Percentiles rank a stretch among this genome's conserved stretches.
phyloP scores from a whole-genome alignment of 352 stramenopile species.

The Globisporangium cylindrosporum region DNA sequence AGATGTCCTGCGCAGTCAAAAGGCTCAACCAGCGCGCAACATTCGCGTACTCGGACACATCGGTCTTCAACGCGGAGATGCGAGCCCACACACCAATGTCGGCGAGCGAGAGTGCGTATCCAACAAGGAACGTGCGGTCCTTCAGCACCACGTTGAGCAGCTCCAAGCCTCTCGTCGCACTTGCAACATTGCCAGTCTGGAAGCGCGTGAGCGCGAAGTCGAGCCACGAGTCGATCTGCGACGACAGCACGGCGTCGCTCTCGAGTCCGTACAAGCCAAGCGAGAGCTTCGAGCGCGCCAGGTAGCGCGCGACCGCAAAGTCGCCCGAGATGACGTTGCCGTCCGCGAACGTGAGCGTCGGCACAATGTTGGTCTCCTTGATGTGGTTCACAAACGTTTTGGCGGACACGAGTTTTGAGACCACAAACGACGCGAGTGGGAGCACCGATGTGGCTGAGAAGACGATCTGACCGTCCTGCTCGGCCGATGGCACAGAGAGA shows the following conservation, averaged over 20 bases:
- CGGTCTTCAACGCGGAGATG: slow-evolving; percentile 45
- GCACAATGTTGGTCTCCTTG: slow-evolving; percentile 46
- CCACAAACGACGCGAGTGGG: slow-evolving; percentile 61
- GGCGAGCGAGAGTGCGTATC: slow-evolving; percentile 91
- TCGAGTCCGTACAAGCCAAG: slow-evolving; percentile 57
- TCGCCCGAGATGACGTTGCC: slow-evolving; percentile 72
- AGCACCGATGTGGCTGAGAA: slow-evolving; percentile 57
- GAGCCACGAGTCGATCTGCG: slow-evolving; percentile 91
- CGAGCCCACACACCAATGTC: slow-evolving; percentile 94
- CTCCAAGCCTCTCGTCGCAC: slow-evolving; percentile 44
- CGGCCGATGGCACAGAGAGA: slow-evolving; percentile 37
- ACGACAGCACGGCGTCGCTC: slow-evolving; percentile 44
- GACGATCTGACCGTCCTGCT: slow-evolving; percentile 56
- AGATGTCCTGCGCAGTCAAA: slow-evolving; percentile 58
- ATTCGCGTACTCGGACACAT: slow-evolving; percentile 53
- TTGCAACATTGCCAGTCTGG: slow-evolving; percentile 22
- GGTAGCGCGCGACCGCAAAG: slow-evolving; percentile 73
- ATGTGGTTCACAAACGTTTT: slow-evolving; percentile 55
- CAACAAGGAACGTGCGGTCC: slow-evolving; percentile 93
- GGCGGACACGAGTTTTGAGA: slow-evolving; percentile 45
- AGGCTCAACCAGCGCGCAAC: slow-evolving; percentile 75
- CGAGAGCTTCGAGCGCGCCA: slow-evolving; percentile 38
- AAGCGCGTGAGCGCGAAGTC: slow-evolving; percentile 88
- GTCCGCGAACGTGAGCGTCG: slow-evolving; percentile 54
- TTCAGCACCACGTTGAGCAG: slow-evolving; percentile 90